A percentile compares a stretch with the other conserved stretches of the same genome.
Evolutionary conservation across 2,329 filamentous ascomycete species (phyloP).

Genomic region (Thelonectria rubi): DNA sequence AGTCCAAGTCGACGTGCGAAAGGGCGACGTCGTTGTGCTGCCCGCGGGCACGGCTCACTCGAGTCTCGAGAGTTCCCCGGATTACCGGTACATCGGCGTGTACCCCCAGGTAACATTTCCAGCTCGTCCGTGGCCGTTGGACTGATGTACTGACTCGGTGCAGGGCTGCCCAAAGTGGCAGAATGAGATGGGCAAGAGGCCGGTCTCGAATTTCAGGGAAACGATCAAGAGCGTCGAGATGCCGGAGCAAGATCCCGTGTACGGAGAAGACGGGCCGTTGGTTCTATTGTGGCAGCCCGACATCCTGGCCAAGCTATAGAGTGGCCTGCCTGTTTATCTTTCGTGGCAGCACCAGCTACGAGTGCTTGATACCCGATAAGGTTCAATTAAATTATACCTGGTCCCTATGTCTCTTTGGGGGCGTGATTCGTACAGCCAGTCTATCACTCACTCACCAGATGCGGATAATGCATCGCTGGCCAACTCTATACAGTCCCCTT

Average conservation of each 20-base stretch:
- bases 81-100: conserved; percentile 39
- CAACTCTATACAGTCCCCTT: too few relatives aligned
- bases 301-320: conserved; percentile 26
- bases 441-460: too few relatives aligned
- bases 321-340: too few relatives aligned
- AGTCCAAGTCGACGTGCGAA: conserved; percentile 26
- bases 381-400: too few relatives aligned
- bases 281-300: conserved; percentile 20
- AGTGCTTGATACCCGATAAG: too few relatives aligned
- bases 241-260: conserved; percentile 30
- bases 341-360: too few relatives aligned
- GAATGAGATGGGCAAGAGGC: conserved; percentile 30
- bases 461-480: too few relatives aligned
- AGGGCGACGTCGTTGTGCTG: conserved; percentile 36
- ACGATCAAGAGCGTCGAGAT: conserved; percentile 27
- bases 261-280: conserved; percentile 28
- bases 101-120: conserved; percentile 28
- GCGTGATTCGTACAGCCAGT: too few relatives aligned
- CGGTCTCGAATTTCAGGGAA: conserved; percentile 17
- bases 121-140: too few relatives aligned
- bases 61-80: conserved; percentile 26
- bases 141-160: not conserved
- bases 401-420: too few relatives aligned
- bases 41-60: conserved; percentile 37
- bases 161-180: conserved; percentile 32